Evolutionary conservation across 768 basidiomycete species (phyloP).

Genomic region (Mycena polygramma): DNA sequence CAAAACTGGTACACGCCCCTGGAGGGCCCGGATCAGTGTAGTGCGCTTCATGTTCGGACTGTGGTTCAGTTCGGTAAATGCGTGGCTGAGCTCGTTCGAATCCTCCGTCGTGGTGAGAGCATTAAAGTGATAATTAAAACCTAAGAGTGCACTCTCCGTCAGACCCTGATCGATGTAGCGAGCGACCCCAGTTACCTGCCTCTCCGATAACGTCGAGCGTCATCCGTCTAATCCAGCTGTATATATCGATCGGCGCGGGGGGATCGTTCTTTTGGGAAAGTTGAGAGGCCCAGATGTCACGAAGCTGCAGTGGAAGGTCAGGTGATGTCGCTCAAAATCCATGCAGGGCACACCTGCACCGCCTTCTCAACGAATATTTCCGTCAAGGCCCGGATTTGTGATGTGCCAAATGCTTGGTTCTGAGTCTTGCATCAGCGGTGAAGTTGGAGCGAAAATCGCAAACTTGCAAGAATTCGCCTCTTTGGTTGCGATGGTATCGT

Average conservation of each 20-base stretch:
- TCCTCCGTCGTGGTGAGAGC: background rate
- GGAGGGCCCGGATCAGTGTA: background rate
- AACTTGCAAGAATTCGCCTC: slow-evolving; percentile 9
- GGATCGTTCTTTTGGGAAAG: background rate
- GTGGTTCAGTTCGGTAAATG: background rate
- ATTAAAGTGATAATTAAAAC: background rate
- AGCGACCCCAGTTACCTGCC: background rate
- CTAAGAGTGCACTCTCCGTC: background rate
- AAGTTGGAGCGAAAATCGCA: background rate
- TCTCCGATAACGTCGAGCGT: background rate
- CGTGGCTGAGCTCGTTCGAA: background rate
- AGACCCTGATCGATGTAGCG: background rate
- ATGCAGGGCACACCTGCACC: background rate
- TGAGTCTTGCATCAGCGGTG: slow-evolving; percentile 22
- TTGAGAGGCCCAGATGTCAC: background rate
- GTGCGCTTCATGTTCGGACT: background rate
- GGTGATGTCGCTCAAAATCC: background rate
- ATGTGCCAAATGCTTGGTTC: slow-evolving; percentile 46
- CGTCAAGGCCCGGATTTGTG: background rate
- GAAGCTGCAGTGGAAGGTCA: background rate
- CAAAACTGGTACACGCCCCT: background rate
- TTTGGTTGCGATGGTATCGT: background rate
- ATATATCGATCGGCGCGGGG: background rate
- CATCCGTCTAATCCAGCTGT: background rate
- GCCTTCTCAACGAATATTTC: background rate